Conservation (phyloP, 2,329 filamentous ascomycete species). For the Pseudomassariella vexata region DNA sequence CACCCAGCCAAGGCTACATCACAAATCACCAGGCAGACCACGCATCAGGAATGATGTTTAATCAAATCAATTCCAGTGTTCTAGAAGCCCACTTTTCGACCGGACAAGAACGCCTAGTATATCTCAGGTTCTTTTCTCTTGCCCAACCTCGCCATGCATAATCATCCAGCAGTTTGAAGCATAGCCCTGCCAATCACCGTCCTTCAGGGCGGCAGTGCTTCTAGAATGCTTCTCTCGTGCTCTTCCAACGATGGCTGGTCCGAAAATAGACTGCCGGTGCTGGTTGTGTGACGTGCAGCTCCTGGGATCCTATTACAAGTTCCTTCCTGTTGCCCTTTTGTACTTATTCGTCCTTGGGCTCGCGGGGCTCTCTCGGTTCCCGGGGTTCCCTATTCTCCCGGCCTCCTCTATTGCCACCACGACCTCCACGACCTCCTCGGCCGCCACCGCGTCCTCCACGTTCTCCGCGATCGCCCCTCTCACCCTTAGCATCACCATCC, state of each 20-base stretch:
- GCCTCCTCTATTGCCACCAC: constrained; percentile 44
- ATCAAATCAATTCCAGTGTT: too few species aligned
- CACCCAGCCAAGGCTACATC: too few species aligned
- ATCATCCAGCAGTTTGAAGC: constrained; percentile 1
- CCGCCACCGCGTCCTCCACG: constrained; percentile 34
- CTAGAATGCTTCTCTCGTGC: too few species aligned
- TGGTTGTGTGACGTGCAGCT: too few species aligned
- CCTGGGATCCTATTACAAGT: too few species aligned
- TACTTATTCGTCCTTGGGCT: constrained; percentile 28
- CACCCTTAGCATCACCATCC: constrained; percentile 25
- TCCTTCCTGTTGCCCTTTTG: constrained; percentile 7
- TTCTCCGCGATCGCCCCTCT: constrained; percentile 41
- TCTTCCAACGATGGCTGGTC: too few species aligned
- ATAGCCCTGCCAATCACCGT: too few species aligned
- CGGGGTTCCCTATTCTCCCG: constrained; percentile 40
- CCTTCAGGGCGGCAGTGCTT: too few species aligned
- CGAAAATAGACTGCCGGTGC: too few species aligned
- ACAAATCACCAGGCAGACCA: too few species aligned
- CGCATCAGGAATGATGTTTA: too few species aligned
- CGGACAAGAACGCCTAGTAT: constrained; percentile 8
- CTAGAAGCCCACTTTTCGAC: too few species aligned
- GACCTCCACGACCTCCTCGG: constrained; percentile 30
- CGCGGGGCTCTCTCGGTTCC: constrained; percentile 45
- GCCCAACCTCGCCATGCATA: constrained; percentile 8
- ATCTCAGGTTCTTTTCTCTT: constrained; percentile 5